These are phyloP conservation scores for Trametes meyenii DNA, from an alignment of 768 basidiomycete species.

Conservation along the genomic window DNA sequence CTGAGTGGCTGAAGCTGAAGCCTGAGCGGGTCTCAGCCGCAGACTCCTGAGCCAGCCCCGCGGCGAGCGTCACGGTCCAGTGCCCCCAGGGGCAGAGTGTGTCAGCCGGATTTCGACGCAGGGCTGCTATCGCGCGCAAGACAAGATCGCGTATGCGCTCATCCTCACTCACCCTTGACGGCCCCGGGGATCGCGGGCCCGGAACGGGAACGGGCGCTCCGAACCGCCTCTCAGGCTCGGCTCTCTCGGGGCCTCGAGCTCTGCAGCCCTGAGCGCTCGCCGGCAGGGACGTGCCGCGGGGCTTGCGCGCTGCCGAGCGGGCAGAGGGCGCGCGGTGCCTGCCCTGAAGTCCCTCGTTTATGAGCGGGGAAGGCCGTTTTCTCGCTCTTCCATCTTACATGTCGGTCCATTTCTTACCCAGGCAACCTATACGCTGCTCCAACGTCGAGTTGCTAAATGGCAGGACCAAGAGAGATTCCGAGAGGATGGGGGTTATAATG, in stretches of 20 bases:
- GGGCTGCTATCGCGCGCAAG: background rate
- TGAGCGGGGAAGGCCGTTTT: conserved; percentile 15
- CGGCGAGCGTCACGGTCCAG: background rate
- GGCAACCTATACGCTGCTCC: conserved; percentile 48
- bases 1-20: no score
- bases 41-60: background rate
- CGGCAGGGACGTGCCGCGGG: no score
- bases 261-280: no score
- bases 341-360: conserved; percentile 31
- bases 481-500: conserved; percentile 72
- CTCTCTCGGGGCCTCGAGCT: no score
- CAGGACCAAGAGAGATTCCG: conserved; percentile 64
- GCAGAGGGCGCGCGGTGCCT: conserved; percentile 13
- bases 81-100: conserved; percentile 12
- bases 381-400: conserved; percentile 50
- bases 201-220: conserved; percentile 6
- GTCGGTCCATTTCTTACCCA: conserved; percentile 68
- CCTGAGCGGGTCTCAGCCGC: no score
- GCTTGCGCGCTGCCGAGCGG: background rate
- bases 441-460: conserved; percentile 72
- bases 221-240: background rate
- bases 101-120: conserved; percentile 14
- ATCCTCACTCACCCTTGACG: background rate
- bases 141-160: background rate
- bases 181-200: conserved; percentile 11